Conservation (phyloP, 306 rosid species). For the Prunus padus region DNA sequence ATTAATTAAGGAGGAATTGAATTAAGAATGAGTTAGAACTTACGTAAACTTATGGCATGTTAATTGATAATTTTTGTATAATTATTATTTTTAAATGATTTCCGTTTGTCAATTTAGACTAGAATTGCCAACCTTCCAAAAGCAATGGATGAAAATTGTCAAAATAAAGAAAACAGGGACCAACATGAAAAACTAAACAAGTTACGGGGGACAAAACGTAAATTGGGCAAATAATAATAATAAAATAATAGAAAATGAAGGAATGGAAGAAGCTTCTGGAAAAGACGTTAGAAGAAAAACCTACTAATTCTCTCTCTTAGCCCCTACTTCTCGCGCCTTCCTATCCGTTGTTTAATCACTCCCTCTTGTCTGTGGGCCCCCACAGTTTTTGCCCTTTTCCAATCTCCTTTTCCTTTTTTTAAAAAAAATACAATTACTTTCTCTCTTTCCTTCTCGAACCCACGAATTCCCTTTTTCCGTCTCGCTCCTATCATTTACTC, state of each 20-base stretch:
- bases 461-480: slow-evolving; percentile 34
- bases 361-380: slow-evolving; percentile 39
- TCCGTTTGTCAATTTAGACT: too few species aligned
- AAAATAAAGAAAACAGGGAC: background rate
- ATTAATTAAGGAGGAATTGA: too few species aligned
- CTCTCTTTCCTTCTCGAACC: slow-evolving; percentile 53
- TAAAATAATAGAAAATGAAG: background rate
- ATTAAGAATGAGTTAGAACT: too few species aligned
- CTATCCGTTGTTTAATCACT: background rate
- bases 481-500: slow-evolving; percentile 24
- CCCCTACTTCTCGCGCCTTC: slow-evolving; percentile 52
- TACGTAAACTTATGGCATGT: too few species aligned
- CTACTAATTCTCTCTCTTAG: slow-evolving; percentile 9
- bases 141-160: too few species aligned
- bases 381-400: slow-evolving; percentile 17
- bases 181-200: background rate
- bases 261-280: slow-evolving; percentile 58
- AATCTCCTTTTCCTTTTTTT: background rate
- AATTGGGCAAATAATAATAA: background rate
- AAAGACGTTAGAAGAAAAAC: slow-evolving; percentile 22
- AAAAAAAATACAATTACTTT: background rate
- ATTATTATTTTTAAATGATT: too few species aligned
- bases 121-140: too few species aligned
- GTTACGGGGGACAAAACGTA: background rate
- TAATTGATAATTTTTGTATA: too few species aligned